Percentiles rank a stretch among this genome's conserved stretches.
Evolutionary conservation across 148 eudicot genomes (phyloP).

Genomic region (Rheum nobile): DNA sequence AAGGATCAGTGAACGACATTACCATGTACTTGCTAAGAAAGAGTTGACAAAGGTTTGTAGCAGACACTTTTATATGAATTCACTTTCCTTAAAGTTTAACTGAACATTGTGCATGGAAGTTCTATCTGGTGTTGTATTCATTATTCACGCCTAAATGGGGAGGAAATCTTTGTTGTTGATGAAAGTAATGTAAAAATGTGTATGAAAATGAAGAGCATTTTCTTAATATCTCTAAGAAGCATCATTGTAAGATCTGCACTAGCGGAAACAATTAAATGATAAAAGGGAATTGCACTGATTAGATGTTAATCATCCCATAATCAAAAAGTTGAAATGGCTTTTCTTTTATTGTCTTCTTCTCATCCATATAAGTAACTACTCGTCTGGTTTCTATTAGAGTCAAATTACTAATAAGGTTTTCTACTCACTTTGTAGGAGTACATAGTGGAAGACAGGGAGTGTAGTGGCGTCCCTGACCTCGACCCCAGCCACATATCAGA

Average conservation of each 20-base stretch:
- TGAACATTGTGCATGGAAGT: neutral
- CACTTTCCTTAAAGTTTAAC: neutral
- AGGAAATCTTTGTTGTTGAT: neutral
- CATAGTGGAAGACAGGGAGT: constrained; percentile 82
- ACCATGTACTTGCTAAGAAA: constrained; percentile 97
- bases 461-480: constrained; percentile 63
- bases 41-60: constrained; percentile 90
- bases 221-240: neutral
- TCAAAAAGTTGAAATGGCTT: neutral
- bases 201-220: neutral
- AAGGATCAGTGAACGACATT: constrained; percentile 92
- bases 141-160: neutral
- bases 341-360: neutral
- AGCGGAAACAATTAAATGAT: neutral
- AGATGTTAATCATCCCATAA: too few relatives aligned
- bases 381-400: neutral
- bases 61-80: neutral
- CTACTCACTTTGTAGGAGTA: constrained; percentile 45
- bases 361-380: constrained; percentile 3
- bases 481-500: constrained; percentile 76
- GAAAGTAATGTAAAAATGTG: neutral
- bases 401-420: constrained; percentile 1
- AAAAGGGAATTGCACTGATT: too few relatives aligned
- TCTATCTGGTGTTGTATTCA: neutral
- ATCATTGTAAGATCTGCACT: neutral